Evolutionary conservation across 441 rosid genomes (phyloP).

Genomic region (Daphne laureola): DNA sequence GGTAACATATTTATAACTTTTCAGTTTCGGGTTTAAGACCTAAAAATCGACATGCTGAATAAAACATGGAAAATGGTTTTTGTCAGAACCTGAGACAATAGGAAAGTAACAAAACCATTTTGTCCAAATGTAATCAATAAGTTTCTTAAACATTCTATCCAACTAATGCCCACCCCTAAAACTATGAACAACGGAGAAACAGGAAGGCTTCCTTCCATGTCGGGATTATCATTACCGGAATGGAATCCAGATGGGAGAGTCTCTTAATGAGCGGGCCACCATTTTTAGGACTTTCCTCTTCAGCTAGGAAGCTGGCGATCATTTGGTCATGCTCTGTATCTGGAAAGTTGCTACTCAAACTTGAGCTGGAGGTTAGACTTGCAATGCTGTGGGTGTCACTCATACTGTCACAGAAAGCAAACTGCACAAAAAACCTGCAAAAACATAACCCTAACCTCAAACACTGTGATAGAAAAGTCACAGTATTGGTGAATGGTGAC

Average conservation of each 20-base stretch:
- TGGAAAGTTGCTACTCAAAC: constrained; percentile 62
- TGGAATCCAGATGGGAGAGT: constrained; percentile 83
- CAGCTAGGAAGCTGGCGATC: constrained; percentile 66
- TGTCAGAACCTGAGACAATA: too few relatives aligned
- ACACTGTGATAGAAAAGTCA: not conserved
- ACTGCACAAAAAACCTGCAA: constrained; percentile 15
- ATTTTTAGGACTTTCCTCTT: constrained; percentile 43
- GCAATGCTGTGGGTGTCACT: constrained; percentile 49
- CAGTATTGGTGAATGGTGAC: too few relatives aligned
- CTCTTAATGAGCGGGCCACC: constrained; percentile 65
- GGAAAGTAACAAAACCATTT: too few relatives aligned
- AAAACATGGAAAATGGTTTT: not conserved
- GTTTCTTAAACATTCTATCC: too few relatives aligned
- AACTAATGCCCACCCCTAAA: too few relatives aligned
- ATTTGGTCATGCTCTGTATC: constrained; percentile 84
- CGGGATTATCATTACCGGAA: constrained; percentile 47
- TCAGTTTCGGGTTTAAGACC: too few relatives aligned
- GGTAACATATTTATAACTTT: too few relatives aligned
- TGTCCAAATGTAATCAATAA: too few relatives aligned
- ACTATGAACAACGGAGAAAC: too few relatives aligned
- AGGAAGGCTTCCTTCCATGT: not conserved
- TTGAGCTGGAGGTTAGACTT: constrained; percentile 74
- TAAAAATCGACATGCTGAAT: too few relatives aligned
- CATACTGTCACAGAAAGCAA: constrained; percentile 34
- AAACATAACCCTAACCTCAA: constrained; percentile 7